phyloP scores from a whole-genome alignment of 2,329 filamentous ascomycete genomes.

The Reticulascus tulasneorum region DNA sequence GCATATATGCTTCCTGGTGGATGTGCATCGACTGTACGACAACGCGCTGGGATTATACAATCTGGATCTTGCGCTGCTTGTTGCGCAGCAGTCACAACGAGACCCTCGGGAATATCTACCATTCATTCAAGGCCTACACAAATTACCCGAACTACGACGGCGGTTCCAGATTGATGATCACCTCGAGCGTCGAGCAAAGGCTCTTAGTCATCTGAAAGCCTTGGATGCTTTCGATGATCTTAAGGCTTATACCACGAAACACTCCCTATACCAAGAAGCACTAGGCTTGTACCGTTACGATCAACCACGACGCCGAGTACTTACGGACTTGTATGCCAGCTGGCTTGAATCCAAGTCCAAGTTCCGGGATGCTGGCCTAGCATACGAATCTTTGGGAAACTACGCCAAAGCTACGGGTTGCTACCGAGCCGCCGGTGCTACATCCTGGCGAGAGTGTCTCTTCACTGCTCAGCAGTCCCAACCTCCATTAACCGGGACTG shows the following conservation, averaged over 20 bases:
- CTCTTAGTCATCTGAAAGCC: constrained; percentile 70
- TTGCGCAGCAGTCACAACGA: constrained; percentile 93
- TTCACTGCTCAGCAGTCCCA: constrained; percentile 67
- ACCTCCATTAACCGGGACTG: constrained; percentile 54
- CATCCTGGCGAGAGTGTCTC: constrained; percentile 86
- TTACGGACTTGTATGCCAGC: constrained; percentile 76
- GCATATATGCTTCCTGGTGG: constrained; percentile 95
- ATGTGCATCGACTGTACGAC: constrained; percentile 88
- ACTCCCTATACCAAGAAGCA: constrained; percentile 73
- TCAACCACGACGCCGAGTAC: constrained; percentile 55
- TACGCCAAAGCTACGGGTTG: constrained; percentile 72
- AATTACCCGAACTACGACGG: constrained; percentile 65
- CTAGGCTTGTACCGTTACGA: constrained; percentile 84
- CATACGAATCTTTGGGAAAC: constrained; percentile 81
- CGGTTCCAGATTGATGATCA: constrained; percentile 87
- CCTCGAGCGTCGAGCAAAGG: constrained; percentile 71
- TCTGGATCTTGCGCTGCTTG: constrained; percentile 80
- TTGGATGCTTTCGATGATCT: constrained; percentile 75
- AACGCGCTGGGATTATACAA: constrained; percentile 88
- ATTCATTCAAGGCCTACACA: constrained; percentile 84
- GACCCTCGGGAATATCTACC: constrained; percentile 94
- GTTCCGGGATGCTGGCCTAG: constrained; percentile 82
- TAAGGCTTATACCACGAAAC: constrained; percentile 71
- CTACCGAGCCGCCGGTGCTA: constrained; percentile 73
- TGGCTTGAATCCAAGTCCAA: constrained; percentile 71